Evolutionary conservation across 2,329 filamentous ascomycete species (phyloP).

Genomic region (Didymella segeticola): DNA sequence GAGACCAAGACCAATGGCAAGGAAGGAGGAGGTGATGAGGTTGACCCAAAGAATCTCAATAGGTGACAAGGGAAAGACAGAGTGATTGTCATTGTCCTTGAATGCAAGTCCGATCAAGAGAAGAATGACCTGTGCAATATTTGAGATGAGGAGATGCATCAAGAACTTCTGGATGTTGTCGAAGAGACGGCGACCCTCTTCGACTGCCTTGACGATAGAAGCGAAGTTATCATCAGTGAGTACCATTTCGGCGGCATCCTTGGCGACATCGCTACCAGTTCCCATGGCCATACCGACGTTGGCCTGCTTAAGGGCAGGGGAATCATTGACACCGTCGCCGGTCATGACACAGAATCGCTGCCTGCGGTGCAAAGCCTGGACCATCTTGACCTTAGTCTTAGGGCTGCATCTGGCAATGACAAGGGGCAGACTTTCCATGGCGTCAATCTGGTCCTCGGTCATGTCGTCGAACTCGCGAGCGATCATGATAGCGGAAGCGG

Average conservation of each 20-base stretch:
- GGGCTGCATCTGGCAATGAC: constrained; percentile 57
- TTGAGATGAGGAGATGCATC: constrained; percentile 57
- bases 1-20: constrained; percentile 56
- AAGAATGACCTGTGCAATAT: constrained; percentile 57
- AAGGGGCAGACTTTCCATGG: constrained; percentile 50
- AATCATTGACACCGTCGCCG: constrained; percentile 53
- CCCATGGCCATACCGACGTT: constrained; percentile 54
- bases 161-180: constrained; percentile 55
- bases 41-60: constrained; percentile 59
- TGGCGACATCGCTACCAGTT: constrained; percentile 50
- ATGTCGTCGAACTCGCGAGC: constrained; percentile 55
- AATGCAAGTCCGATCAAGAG: constrained; percentile 56
- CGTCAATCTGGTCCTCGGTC: constrained; percentile 52
- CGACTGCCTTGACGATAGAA: constrained; percentile 51
- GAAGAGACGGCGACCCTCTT: constrained; percentile 51
- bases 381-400: constrained; percentile 57
- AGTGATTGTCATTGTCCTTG: constrained; percentile 52
- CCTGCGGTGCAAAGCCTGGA: constrained; percentile 50
- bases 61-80: constrained; percentile 55
- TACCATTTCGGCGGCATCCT: constrained; percentile 51
- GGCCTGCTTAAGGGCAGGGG: constrained; percentile 50
- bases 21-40: constrained; percentile 56
- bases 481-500: constrained; percentile 48
- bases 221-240: constrained; percentile 52
- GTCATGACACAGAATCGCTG: constrained; percentile 53